Evolutionary conservation across 306 rosid species (phyloP).

Genomic region (Gleditsia sinensis): DNA sequence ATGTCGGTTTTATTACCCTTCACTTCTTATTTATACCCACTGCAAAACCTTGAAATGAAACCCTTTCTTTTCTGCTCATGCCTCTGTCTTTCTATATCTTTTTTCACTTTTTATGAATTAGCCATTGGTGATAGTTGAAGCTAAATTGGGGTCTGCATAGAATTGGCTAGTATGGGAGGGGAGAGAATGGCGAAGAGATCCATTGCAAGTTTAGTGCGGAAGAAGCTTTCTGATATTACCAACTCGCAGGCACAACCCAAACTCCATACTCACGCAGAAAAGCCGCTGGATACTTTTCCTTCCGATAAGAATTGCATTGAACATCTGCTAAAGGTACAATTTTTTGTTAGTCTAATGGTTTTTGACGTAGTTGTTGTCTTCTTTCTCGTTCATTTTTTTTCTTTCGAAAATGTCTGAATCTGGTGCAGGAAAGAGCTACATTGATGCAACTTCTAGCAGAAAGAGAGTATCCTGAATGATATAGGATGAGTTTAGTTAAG

Average conservation of each 20-base stretch:
- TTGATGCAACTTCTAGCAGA: constrained; percentile 59
- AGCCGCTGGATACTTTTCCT: constrained; percentile 17
- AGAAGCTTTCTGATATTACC: constrained; percentile 79
- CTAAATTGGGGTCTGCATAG: constrained; percentile 11
- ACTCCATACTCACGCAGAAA: constrained; percentile 30
- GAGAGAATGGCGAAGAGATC: constrained; percentile 61
- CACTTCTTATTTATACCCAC: background rate
- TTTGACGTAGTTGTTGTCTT: background rate
- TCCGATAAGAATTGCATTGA: constrained; percentile 46
- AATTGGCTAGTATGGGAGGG: constrained; percentile 2
- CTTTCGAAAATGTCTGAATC: background rate
- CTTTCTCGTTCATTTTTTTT: background rate
- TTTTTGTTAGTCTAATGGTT: background rate
- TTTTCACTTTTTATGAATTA: background rate
- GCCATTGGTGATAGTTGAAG: background rate
- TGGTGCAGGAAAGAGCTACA: constrained; percentile 67
- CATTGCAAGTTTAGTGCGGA: constrained; percentile 62
- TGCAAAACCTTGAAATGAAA: background rate
- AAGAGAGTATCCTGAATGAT: constrained; percentile 92
- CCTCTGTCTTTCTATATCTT: background rate
- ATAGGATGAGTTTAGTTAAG: too few species aligned
- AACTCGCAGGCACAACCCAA: constrained; percentile 42
- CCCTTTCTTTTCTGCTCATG: background rate
- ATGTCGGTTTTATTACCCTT: background rate
- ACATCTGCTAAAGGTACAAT: constrained; percentile 63